Evolutionary conservation across 1,284 basidiomycete species (phyloP).

Genomic region (Melampsora occidentalis): DNA sequence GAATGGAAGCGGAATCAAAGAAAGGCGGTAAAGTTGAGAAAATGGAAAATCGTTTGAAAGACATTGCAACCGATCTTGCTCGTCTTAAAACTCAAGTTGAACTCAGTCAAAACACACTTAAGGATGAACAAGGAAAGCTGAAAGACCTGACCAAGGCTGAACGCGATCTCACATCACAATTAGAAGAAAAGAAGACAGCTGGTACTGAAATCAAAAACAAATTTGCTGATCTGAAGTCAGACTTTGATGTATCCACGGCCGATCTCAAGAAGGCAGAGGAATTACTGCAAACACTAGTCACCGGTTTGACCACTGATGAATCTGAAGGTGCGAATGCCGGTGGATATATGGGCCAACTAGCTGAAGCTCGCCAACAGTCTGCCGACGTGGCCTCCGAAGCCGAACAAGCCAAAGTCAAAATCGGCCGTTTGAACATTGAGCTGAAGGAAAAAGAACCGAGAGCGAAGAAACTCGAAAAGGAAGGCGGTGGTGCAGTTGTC

Average conservation of each 20-base stretch:
- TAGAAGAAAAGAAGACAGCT: conserved; percentile 59
- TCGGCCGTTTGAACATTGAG: conserved; percentile 76
- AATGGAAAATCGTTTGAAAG: conserved; percentile 73
- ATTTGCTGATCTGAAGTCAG: conserved; percentile 64
- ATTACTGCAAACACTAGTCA: conserved; percentile 90
- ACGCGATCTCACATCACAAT: conserved; percentile 55
- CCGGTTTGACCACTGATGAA: conserved; percentile 73
- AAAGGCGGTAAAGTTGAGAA: conserved; percentile 77
- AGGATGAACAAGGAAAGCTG: conserved; percentile 73
- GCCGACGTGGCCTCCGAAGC: conserved; percentile 78
- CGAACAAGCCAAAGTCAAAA: conserved; percentile 75
- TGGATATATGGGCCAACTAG: conserved; percentile 94
- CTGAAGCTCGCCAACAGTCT: conserved; percentile 74
- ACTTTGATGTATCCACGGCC: conserved; percentile 65
- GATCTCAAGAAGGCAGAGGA: conserved; percentile 77
- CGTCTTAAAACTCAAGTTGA: conserved; percentile 84
- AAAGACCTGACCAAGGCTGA: conserved; percentile 62
- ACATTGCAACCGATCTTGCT: conserved; percentile 77
- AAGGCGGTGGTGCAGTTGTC: conserved; percentile 69
- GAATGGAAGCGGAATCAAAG: conserved; percentile 56
- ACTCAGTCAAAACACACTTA: conserved; percentile 71
- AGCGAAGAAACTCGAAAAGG: conserved; percentile 80
- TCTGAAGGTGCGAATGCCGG: conserved; percentile 64
- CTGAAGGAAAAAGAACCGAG: conserved; percentile 71
- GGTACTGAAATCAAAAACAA: conserved; percentile 62